Evolutionary conservation across 192 early-diverging fungal species (phyloP), one percentile per base, ranked within the genome.

Genomic region (Pilaira anomala): DNA sequence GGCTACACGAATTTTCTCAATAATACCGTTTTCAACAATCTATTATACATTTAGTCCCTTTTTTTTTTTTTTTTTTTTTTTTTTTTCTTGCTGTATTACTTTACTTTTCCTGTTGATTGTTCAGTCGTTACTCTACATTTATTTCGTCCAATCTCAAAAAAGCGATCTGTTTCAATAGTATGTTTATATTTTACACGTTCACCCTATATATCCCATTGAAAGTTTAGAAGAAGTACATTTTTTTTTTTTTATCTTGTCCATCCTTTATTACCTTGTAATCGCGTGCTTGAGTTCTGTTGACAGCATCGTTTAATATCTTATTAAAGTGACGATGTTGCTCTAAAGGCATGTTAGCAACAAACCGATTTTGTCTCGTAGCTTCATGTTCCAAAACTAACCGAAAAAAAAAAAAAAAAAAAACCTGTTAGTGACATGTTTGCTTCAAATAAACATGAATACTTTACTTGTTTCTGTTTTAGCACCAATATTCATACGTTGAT

Each of bases 291-390:
- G 81, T 76, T 48, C 79, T 74, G 52, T 87, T 78, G 9, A 88
- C 83, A 2, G 83, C 74, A 19, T 85, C 80, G 70, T 97, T 97
- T 36, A 97, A 76, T 36, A 90, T 63, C 14, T 80, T 68, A 65
- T 97, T 97, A 74, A 92, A 95, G 61, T 84, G 72, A n/a, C 76
- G 83, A 69, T 97, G 93, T 66, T 94, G 92, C 33, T 81, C 86
- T 69, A 86, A 54, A 2, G 88, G 88, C 95, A 97, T 97, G 71
- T 94, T 81, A 2, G 91, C 92, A 57, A 88, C 80, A 65, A 97
- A 97, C 9, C 85, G 79, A 40, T 75, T 76, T 46, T 65, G 57
- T 11, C 53, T 28, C 16, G 73, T 73, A 0, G 63, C 45, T 12
- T 74, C 57, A 40, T 63, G 56, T 22, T 24, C 22, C 9, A 78